Conservation (phyloP, 495 filamentous ascomycete genomes). For the Aspergillus sclerotioniger region DNA sequence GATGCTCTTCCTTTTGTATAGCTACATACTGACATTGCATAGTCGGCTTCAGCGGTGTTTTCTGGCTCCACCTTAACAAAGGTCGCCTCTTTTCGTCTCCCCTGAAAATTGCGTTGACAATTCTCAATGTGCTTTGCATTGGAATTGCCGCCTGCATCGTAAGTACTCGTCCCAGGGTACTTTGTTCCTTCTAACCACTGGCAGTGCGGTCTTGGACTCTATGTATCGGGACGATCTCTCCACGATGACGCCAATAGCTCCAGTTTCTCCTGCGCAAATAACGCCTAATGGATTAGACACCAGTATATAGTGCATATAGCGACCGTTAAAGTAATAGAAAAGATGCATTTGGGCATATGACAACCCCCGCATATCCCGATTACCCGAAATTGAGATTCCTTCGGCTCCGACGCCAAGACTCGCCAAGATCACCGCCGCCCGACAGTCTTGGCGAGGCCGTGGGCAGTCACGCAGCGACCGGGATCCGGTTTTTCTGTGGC, state of each 20-base stretch:
- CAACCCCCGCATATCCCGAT: too few relatives aligned
- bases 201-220: slow-evolving; percentile 39
- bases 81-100: slow-evolving; percentile 42
- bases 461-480: too few relatives aligned
- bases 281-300: slow-evolving; percentile 12
- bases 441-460: background rate
- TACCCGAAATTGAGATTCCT: background rate
- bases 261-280: slow-evolving; percentile 36
- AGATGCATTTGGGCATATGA: background rate
- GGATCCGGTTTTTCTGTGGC: too few relatives aligned
- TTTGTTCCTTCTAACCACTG: background rate
- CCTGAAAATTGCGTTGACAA: slow-evolving; percentile 45
- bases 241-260: slow-evolving; percentile 28
- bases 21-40: slow-evolving; percentile 6
- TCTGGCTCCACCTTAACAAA: slow-evolving; percentile 50
- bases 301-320: background rate
- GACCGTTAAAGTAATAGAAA: background rate
- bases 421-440: background rate
- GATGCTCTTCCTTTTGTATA: background rate
- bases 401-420: background rate
- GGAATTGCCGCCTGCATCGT: slow-evolving; percentile 44
- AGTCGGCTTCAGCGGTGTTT: slow-evolving; percentile 37
- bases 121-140: slow-evolving; percentile 51
- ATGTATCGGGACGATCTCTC: slow-evolving; percentile 36
- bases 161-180: slow-evolving; percentile 10